phyloP scores from a whole-genome alignment of 1,284 basidiomycete species.

The Cryptococcus sp. region DNA sequence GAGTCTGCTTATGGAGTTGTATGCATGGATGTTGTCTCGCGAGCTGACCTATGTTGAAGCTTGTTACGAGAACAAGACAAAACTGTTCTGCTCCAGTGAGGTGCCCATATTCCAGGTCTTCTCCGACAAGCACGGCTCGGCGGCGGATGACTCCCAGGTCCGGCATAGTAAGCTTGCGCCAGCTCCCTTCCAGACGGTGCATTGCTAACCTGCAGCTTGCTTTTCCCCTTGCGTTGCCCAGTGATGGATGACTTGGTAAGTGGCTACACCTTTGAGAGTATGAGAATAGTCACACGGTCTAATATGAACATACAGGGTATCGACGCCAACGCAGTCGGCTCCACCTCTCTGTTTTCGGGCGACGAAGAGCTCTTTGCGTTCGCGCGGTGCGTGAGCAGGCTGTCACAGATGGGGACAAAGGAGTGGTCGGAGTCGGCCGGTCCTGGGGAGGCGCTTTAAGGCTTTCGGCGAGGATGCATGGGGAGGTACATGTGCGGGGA shows the following conservation, averaged over 20 bases:
- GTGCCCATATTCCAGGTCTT: conserved; percentile 85
- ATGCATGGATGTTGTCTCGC: not conserved
- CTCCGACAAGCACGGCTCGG: conserved; percentile 60
- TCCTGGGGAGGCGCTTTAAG: not conserved
- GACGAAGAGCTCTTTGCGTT: conserved; percentile 95
- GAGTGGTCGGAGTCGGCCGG: conserved; percentile 32
- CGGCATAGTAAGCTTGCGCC: conserved; percentile 52
- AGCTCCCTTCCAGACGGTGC: not conserved
- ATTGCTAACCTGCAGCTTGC: not conserved
- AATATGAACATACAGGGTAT: conserved; percentile 59
- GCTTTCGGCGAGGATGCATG: no score
- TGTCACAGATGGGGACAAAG: conserved; percentile 77
- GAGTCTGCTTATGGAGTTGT: conserved; percentile 31
- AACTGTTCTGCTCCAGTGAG: conserved; percentile 83
- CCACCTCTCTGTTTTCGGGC: conserved; percentile 81
- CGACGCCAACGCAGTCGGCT: conserved; percentile 66
- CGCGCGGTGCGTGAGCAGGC: conserved; percentile 81
- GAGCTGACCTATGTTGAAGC: conserved; percentile 51
- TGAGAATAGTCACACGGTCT: no score
- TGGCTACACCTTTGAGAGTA: conserved; percentile 15
- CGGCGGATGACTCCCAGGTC: conserved; percentile 63
- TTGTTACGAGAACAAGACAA: conserved; percentile 90
- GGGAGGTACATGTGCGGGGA: no score
- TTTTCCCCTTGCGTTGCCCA: conserved; percentile 2
- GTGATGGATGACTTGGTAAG: conserved; percentile 86